Evolutionary conservation across 2,329 filamentous ascomycete species (phyloP), one percentile per base, ranked within the genome.

Genomic region (Mycosphaerella sp.): DNA sequence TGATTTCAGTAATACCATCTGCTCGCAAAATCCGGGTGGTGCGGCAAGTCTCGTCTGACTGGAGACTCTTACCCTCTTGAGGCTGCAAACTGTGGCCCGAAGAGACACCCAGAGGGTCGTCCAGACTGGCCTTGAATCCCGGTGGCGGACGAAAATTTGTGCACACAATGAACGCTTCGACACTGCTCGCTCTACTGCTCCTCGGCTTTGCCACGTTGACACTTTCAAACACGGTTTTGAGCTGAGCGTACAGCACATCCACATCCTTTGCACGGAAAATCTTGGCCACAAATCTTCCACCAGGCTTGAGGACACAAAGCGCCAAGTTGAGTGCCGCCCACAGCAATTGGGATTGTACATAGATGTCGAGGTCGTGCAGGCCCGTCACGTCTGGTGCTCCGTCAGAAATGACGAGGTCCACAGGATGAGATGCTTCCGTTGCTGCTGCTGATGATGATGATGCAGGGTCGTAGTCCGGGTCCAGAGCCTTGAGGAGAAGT

Each of bases 141-240:
- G 76, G 73, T 0, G 92, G 91, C 3, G 89, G 91, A 21, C 80
- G 78, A 69, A 97, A 98, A 57, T 90, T 88, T 64, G 95, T 80
- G 69, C 93, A 96, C 12, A 98, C 92, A 45, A 98, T 88, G 64
- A 98, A 98, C 0, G 93, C 92, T 70, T 98, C 93, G 17, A 98
- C 84, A 71, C 90, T 95, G 72, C 92, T 97, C 1, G 92, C 93
- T n/a, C 93, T 81, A 66, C 89, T 95, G 59, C 89, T 95, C 51
- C 93, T 78, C 2, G 93, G 93, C 75, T 98, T 98, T 10, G 93
- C 91, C 12, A 97, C 89, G 21, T 89, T 82, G 41, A 98, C 93
- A 51, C 82, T 77, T 61, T 86, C 82, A 63, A 98, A 98, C 51
- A 97, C 90, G 17, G 92, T 82, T 69, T 91, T 93, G 50, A 98